Conservation (phyloP, 371 early-diverging fungal species). For the Mortierella sp. region DNA sequence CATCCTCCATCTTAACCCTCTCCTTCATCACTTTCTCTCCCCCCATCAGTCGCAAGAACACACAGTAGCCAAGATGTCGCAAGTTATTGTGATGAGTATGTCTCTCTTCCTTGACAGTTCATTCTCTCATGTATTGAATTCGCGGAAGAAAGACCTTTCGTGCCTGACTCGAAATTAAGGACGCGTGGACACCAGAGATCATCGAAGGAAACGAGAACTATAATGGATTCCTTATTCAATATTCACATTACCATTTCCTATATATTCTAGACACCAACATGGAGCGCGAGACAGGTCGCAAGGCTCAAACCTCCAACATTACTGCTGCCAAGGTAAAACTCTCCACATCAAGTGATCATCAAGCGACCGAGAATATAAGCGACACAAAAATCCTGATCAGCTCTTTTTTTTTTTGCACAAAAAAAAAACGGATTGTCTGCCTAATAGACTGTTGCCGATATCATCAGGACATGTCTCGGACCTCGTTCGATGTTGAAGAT, state of each 20-base stretch:
- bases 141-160: background rate
- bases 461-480: constrained; percentile 99
- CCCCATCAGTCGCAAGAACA: background rate
- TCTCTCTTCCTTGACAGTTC: constrained; percentile 8
- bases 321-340: constrained; percentile 97
- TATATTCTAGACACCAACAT: constrained; percentile 85
- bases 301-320: constrained; percentile 98
- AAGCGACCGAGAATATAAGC: too few relatives aligned
- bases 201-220: background rate
- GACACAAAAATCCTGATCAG: constrained; percentile 7
- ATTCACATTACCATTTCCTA: background rate
- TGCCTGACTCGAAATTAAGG: background rate
- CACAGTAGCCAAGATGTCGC: constrained; percentile 63
- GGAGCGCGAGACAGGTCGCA: constrained; percentile 95
- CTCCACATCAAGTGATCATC: background rate
- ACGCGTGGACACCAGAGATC: constrained; percentile 2
- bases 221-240: background rate
- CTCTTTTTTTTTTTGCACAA: background rate
- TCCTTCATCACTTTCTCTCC: constrained; percentile 8
- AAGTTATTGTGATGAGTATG: constrained; percentile 83
- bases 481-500: constrained; percentile 99
- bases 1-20: constrained; percentile 9
- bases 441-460: constrained; percentile 93
- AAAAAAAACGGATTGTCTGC: background rate
- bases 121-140: background rate